These are phyloP conservation scores for Margaritispora aquatica DNA, from an alignment of 495 filamentous ascomycete genomes.

Conservation along the genomic window DNA sequence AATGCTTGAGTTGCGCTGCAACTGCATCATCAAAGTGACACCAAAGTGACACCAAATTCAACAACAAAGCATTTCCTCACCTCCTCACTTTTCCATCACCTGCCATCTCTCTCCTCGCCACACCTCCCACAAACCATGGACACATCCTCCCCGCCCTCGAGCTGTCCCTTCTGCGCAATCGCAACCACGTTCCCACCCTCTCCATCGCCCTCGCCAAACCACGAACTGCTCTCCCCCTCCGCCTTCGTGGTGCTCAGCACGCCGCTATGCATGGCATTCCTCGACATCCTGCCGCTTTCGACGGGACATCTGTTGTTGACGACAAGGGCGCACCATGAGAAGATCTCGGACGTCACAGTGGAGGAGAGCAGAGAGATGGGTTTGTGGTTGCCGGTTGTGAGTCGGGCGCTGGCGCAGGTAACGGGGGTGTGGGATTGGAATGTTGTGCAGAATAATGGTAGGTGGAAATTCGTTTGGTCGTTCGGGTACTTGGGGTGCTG, in stretches of 20 bases:
- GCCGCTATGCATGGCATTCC: conserved; percentile 67
- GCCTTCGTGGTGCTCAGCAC: conserved; percentile 72
- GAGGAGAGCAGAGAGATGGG: conserved; percentile 55
- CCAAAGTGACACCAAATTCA: no score
- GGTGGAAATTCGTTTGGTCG: conserved; percentile 18
- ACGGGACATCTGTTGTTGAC: conserved; percentile 72
- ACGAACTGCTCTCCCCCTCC: conserved; percentile 31
- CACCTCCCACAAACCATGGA: no score
- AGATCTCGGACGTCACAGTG: conserved; percentile 57
- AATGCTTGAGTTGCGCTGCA: no score
- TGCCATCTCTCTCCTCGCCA: background rate
- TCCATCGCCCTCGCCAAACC: conserved; percentile 27
- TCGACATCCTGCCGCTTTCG: conserved; percentile 84
- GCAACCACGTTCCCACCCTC: conserved; percentile 38
- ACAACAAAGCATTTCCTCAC: background rate
- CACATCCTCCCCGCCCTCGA: background rate
- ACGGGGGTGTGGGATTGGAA: conserved; percentile 76
- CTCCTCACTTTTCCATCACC: background rate
- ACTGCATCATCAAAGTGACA: no score
- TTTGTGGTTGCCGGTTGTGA: conserved; percentile 67
- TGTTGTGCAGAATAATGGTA: conserved; percentile 91
- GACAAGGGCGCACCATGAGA: conserved; percentile 64
- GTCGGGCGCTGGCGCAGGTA: conserved; percentile 57
- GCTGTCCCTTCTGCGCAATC: conserved; percentile 66
- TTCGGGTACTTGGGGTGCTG: no score